Conservation (phyloP, 2,329 filamentous ascomycete genomes). For the Aspergillus persii region DNA sequence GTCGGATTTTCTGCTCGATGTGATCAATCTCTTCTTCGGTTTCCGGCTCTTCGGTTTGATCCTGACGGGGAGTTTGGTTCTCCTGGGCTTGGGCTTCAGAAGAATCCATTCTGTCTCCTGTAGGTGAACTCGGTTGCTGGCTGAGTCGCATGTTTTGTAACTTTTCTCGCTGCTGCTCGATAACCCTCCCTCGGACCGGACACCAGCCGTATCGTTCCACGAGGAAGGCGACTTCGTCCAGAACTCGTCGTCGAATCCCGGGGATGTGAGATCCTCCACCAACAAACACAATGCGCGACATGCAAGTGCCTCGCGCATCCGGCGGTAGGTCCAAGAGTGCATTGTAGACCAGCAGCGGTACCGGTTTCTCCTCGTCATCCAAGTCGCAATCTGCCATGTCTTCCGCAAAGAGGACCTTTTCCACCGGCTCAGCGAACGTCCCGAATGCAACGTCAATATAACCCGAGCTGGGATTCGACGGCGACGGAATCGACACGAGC, state of each 20-base stretch:
- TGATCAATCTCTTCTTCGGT: constrained; percentile 46
- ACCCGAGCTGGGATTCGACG: constrained; percentile 37
- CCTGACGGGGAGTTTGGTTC: constrained; percentile 17
- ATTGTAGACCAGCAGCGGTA: constrained; percentile 74
- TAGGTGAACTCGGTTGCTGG: constrained; percentile 19
- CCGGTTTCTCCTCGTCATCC: constrained; percentile 81
- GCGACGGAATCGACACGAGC: constrained; percentile 47
- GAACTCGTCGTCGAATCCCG: constrained; percentile 72
- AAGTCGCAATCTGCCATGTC: constrained; percentile 56
- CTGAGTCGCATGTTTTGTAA: constrained; percentile 37
- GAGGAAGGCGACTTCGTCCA: constrained; percentile 70
- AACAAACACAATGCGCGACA: constrained; percentile 83
- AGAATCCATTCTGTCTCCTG: background rate
- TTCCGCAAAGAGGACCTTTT: constrained; percentile 68
- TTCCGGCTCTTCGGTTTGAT: constrained; percentile 11
- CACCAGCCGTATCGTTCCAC: constrained; percentile 74
- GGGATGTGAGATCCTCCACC: constrained; percentile 77
- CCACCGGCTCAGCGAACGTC: constrained; percentile 69
- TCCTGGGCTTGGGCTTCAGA: constrained; percentile 13
- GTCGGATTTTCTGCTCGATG: constrained; percentile 43
- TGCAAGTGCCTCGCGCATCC: constrained; percentile 80
- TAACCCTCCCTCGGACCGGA: constrained; percentile 67
- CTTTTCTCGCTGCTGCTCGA: constrained; percentile 49
- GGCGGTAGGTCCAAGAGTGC: constrained; percentile 72
- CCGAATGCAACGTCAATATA: constrained; percentile 65